phyloP scores from a whole-genome alignment of 2,329 filamentous ascomycete species.

The Aspergillus oerlinghausenensis region DNA sequence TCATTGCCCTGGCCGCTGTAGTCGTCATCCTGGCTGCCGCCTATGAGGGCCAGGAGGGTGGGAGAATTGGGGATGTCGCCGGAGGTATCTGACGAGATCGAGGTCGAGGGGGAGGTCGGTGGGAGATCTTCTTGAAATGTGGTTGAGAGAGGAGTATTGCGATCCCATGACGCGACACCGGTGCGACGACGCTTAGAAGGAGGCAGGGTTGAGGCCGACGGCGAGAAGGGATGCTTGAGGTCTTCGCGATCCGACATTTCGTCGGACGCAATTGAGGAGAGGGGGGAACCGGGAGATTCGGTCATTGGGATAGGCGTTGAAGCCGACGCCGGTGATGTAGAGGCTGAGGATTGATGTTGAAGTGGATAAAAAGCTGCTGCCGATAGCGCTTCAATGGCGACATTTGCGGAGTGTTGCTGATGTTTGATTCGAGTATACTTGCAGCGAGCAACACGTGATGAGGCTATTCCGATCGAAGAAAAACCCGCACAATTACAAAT shows the following conservation, averaged over 20 bases:
- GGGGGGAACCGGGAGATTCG: conserved; percentile 58
- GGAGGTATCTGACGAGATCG: conserved; percentile 86
- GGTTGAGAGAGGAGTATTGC: conserved; percentile 48
- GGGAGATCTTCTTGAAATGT: conserved; percentile 37
- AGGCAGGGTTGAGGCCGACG: conserved; percentile 39
- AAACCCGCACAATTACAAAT: conserved; percentile 1
- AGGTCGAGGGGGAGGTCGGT: conserved; percentile 52
- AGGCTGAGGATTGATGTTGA: neutral
- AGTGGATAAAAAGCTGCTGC: neutral
- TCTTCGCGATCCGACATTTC: conserved; percentile 54
- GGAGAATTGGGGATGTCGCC: conserved; percentile 74
- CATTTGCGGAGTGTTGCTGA: conserved; percentile 3
- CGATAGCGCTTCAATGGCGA: conserved; percentile 2
- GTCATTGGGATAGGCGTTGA: conserved; percentile 33
- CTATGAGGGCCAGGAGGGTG: conserved; percentile 45
- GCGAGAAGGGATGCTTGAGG: conserved; percentile 49
- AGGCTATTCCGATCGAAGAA: conserved; percentile 13
- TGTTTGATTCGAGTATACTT: conserved; percentile 17
- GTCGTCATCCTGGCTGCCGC: conserved; percentile 47
- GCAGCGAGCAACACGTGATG: conserved; percentile 18
- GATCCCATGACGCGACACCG: conserved; percentile 41
- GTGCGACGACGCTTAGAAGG: conserved; percentile 48
- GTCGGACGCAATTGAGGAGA: conserved; percentile 62
- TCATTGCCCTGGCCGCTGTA: conserved; percentile 69
- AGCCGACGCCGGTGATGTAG: conserved; percentile 3